These are phyloP conservation scores for Carex scoparia DNA, from an alignment of 176 grass and related monocot genomes.

Conservation along the genomic window DNA sequence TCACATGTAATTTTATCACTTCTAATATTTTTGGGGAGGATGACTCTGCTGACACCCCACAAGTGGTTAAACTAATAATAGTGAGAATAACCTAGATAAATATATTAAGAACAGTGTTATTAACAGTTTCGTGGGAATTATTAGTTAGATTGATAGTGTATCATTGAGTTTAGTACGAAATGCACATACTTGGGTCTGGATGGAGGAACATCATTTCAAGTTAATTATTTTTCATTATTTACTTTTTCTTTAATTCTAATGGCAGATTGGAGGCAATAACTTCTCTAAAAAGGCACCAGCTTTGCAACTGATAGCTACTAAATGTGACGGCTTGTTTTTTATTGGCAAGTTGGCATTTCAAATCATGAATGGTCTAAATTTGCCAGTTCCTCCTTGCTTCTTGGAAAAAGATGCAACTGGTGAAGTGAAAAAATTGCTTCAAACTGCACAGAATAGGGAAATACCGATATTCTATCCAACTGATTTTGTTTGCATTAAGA, in stretches of 20 bases:
- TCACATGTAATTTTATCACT: not conserved
- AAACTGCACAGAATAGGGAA: constrained; percentile 43
- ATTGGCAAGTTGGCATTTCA: constrained; percentile 85
- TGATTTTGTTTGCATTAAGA: constrained; percentile 56
- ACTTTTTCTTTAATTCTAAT: constrained; percentile 16
- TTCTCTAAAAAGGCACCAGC: constrained; percentile 64
- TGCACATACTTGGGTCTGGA: not conserved
- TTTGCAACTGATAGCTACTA: constrained; percentile 53
- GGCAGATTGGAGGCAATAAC: constrained; percentile 87
- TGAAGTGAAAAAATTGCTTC: constrained; percentile 57
- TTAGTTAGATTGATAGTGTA: not conserved
- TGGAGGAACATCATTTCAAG: not conserved
- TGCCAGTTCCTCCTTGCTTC: constrained; percentile 42
- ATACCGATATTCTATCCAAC: constrained; percentile 76
- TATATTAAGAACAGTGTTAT: not conserved
- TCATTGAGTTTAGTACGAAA: not conserved
- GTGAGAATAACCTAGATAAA: not conserved
- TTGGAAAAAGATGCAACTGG: constrained; percentile 49
- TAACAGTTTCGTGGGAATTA: not conserved
- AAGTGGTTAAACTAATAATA: constrained; percentile 1
- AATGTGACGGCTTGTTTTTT: constrained; percentile 69
- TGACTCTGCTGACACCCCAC: not conserved
- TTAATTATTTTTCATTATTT: not conserved
- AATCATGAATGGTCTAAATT: constrained; percentile 72
- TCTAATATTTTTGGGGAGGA: not conserved